A percentile compares a stretch with the other conserved stretches of the same genome.
These are phyloP conservation scores for Acrasis kona DNA, from an alignment of 78 protist genomes.

Conservation along the genomic window DNA sequence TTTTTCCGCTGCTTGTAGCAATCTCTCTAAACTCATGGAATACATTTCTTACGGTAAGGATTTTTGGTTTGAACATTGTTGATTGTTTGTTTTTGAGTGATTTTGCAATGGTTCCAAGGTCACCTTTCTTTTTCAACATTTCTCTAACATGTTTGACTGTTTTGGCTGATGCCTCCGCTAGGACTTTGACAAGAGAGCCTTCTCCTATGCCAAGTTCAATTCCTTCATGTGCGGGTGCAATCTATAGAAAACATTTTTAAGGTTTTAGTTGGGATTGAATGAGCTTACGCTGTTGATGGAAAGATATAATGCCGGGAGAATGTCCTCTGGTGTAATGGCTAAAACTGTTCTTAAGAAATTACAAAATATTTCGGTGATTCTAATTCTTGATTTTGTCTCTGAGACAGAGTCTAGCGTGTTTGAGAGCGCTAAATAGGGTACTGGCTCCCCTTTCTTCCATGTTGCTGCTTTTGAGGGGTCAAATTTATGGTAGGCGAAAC, in stretches of 20 bases:
- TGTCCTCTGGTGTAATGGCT: constrained; percentile 35
- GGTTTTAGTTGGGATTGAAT: not conserved
- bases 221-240: constrained; percentile 76
- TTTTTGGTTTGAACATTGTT: constrained; percentile 2
- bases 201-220: constrained; percentile 94
- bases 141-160: constrained; percentile 26
- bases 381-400: constrained; percentile 11
- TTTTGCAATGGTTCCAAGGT: constrained; percentile 78
- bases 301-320: constrained; percentile 43
- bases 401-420: constrained; percentile 37
- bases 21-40: not conserved
- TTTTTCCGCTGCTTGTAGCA: constrained; percentile 7
- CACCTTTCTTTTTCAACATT: constrained; percentile 57
- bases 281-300: constrained; percentile 36
- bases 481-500: not conserved
- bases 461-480: not conserved
- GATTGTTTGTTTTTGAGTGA: constrained; percentile 7
- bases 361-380: constrained; percentile 30
- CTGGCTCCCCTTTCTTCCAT: not conserved
- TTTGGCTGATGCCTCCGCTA: constrained; percentile 68
- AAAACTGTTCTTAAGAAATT: constrained; percentile 43
- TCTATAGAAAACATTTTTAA: no score
- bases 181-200: constrained; percentile 47
- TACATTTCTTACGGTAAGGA: constrained; percentile 18
- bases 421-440: constrained; percentile 55